Base-by-base conservation (phyloP, 2,329 filamentous ascomycete species). In the Didymella pomorum region DNA sequence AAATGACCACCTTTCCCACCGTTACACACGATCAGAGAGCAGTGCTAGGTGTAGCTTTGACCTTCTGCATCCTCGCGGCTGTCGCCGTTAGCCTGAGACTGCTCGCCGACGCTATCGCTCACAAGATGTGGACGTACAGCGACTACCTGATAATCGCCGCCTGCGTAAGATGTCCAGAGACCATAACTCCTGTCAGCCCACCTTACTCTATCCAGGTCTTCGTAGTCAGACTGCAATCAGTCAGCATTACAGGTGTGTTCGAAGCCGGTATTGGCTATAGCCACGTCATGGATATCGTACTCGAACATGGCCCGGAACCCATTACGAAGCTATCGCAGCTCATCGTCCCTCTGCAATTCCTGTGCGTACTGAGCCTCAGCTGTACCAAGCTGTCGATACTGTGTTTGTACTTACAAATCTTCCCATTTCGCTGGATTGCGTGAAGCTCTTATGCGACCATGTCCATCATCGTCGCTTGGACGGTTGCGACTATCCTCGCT, bases 321-420 rank as follows among this genome's bases (percentile, higher is more conserved):
- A 43, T 43, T 11, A 43, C 41, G 14, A 43, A 43, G 41, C 41
- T 43, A 26, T 43, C 41, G 6, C 41, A 43, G 23, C 41, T 43
- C 16, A 43, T 43, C 8, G 16, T 43, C 4, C 41, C 41, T 26
- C 16, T 43, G 41, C 41, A 43, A 6, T 43, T 43, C 16, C 8
- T 43, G 21, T 43, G 41, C 23, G 41, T 43, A 12, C 8, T 43
- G 41, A 43, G 41, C 41, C 41, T 43, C 41, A 43, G 21, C 23
- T 43, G 41, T 23, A 43, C 41, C 41, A 43, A 43, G 23, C 2
- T 26, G 14, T 43, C 41, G 12, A 43, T 43, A 5, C 41, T 43
- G 41, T 43, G 23, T n/a, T n/a, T 43, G 23, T 43, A 43, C 41
- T 6, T 43, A n/a, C 41, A 14, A 6, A 43, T 43, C 21, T 43